Evolutionary conservation across 768 basidiomycete genomes (phyloP).

Genomic region (Tephrocybe rancida): DNA sequence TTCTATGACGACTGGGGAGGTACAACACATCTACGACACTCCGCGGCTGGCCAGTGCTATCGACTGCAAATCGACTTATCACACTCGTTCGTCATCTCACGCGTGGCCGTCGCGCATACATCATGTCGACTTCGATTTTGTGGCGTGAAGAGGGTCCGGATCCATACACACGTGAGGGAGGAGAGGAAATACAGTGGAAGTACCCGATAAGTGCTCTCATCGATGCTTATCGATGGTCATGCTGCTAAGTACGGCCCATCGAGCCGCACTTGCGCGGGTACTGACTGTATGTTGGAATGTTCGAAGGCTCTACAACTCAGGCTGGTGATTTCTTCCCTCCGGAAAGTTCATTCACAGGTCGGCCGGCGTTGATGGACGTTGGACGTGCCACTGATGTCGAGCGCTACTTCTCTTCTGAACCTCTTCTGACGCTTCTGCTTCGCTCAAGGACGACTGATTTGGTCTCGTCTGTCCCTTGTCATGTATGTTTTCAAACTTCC

Average conservation of each 20-base stretch:
- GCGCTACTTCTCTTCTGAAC: not conserved
- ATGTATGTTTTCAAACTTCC: too few species aligned
- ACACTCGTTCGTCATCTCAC: not conserved
- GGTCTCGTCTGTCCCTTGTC: too few species aligned
- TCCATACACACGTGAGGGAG: not conserved
- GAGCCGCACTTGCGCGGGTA: too few species aligned
- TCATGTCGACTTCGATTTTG: not conserved
- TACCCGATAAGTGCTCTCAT: not conserved
- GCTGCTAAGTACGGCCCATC: too few species aligned
- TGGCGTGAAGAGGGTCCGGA: not conserved
- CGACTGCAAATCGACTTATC: not conserved
- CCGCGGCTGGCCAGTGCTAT: too few species aligned
- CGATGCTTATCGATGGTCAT: not conserved
- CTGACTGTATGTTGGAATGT: too few species aligned
- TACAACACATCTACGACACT: too few species aligned
- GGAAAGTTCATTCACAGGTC: not conserved
- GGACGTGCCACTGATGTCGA: slow-evolving; percentile 5
- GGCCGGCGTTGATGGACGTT: slow-evolving; percentile 1
- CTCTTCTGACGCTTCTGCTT: not conserved
- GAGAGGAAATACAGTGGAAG: not conserved
- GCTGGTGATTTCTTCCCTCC: not conserved
- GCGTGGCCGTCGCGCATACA: not conserved
- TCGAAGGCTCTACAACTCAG: too few species aligned
- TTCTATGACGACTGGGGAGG: not conserved
- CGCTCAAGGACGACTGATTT: not conserved